Evolutionary conservation across 495 filamentous ascomycete genomes (phyloP), one percentile per base, ranked within the genome.

Genomic region (Apiosordaria backusii): DNA sequence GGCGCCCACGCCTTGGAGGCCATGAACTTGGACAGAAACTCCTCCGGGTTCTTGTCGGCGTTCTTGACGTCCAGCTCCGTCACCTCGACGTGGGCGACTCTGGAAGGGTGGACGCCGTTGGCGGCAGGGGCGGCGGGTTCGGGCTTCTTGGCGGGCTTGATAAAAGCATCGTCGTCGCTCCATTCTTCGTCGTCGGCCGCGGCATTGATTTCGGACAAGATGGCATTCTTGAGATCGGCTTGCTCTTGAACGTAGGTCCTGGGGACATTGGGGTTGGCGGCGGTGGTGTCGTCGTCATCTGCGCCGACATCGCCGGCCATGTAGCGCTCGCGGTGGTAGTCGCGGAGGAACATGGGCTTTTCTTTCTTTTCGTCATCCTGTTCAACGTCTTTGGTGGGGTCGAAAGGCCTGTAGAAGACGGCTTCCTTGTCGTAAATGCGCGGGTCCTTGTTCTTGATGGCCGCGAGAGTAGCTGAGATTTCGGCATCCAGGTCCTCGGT

Each of bases 1-100:
- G 77, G 81, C 9, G 92, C 82, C 95, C 95, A 99, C 52, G 93
- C 95, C 68, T 93, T 89, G 25, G 93, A 84, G 9, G 89, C 83
- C 83, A 98, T 84, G 79, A 96, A 98, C 73, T 96, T 94, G 57
- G 88, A 90, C 19, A 99, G 82, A 74, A 90, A 99, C 18, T 84
- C 88, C 68, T 98, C 95, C 2, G 95, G 95, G 69, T 98, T 88
- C 75, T 90, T 88, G 73, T 98, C 93, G 3, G 95, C 94, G 57
- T 84, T 85, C n/a, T 86, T 82, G 60, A 96, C 80, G 71, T 94
- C 88, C 9, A 86, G 70, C 63, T 87, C 82, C 27, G 81, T 77
- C 54, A 81, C 73, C 63, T 85, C 81, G 60, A 84, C 75, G 25
- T 79, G 77, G 7, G 76, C 72, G 22, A 70, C 80, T 70, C 82